Evolutionary conservation across 768 basidiomycete genomes (phyloP).

Genomic region (Punctularia strigosozonata): DNA sequence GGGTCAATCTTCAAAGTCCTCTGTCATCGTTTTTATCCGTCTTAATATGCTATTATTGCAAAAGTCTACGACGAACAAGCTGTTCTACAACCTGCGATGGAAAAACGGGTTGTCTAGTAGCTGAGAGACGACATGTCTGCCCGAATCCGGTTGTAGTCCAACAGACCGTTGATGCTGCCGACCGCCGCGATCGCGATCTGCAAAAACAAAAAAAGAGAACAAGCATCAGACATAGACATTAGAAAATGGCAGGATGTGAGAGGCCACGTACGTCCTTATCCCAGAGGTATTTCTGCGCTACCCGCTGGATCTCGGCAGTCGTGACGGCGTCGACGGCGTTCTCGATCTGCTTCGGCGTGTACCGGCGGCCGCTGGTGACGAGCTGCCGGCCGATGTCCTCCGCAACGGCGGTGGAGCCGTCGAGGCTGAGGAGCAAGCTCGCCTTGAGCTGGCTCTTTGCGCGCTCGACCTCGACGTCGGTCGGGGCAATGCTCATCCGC

Average conservation of each 20-base stretch:
- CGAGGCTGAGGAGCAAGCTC: slow-evolving; percentile 75
- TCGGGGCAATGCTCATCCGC: slow-evolving; percentile 83
- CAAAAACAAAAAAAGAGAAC: slow-evolving; percentile 1
- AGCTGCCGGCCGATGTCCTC: slow-evolving; percentile 99
- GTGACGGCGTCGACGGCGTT: slow-evolving; percentile 83
- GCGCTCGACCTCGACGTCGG: slow-evolving; percentile 82
- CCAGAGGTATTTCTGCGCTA: slow-evolving; percentile 95
- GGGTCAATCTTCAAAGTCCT: no score
- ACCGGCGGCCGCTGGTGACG: slow-evolving; percentile 83
- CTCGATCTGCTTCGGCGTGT: slow-evolving; percentile 92
- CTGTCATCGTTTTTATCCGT: no score
- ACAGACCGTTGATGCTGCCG: slow-evolving; percentile 82
- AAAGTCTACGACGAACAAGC: no score
- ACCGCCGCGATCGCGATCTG: slow-evolving; percentile 82
- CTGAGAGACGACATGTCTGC: slow-evolving; percentile 72
- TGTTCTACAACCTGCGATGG: no score
- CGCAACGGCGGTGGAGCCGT: slow-evolving; percentile 93
- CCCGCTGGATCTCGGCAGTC: slow-evolving; percentile 81
- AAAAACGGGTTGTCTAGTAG: slow-evolving; percentile 30
- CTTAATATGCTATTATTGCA: no score
- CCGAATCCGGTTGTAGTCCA: slow-evolving; percentile 90
- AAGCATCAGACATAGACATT: slow-evolving; percentile 2
- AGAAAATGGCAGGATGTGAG: slow-evolving; percentile 1
- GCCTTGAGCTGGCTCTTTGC: slow-evolving; percentile 99
- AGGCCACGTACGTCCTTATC: slow-evolving; percentile 71